Conservation (phyloP, 108 stramenopile species). For the Stephanodiscus minutulus region DNA sequence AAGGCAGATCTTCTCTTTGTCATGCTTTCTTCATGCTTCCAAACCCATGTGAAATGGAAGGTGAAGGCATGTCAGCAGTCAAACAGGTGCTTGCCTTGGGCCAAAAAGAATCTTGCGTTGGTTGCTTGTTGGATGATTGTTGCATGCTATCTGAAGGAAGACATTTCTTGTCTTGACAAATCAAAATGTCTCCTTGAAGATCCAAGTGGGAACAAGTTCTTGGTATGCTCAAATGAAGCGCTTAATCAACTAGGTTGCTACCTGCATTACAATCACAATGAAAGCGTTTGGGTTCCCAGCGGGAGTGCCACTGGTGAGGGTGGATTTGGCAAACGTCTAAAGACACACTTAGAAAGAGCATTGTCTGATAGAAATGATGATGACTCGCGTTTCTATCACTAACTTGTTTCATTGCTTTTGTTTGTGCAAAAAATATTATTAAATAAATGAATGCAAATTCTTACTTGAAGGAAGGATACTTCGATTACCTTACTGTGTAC, state of each 20-base stretch:
- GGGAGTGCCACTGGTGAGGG: too few relatives aligned
- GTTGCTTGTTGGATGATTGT: conserved; percentile 5
- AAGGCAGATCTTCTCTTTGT: too few relatives aligned
- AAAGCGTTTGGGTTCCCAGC: too few relatives aligned
- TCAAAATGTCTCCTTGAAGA: not conserved
- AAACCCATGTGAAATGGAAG: not conserved
- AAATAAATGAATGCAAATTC: not conserved
- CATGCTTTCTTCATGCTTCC: too few relatives aligned
- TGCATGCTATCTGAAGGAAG: not conserved
- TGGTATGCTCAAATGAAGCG: not conserved
- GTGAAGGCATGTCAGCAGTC: not conserved
- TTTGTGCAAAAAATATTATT: too few relatives aligned
- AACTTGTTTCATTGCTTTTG: not conserved
- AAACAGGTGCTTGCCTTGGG: conserved; percentile 9
- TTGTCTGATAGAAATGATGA: not conserved
- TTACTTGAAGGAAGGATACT: not conserved
- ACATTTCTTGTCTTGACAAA: not conserved
- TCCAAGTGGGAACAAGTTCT: not conserved
- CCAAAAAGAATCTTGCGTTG: not conserved
- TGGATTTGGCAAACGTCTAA: too few relatives aligned
- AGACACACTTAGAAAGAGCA: too few relatives aligned
- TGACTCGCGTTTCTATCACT: conserved; percentile 1
- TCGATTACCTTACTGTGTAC: not conserved
- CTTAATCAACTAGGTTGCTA: not conserved
- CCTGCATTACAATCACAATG: not conserved